Conservation (phyloP, 1,284 basidiomycete genomes). For the Golubevia sp. region DNA sequence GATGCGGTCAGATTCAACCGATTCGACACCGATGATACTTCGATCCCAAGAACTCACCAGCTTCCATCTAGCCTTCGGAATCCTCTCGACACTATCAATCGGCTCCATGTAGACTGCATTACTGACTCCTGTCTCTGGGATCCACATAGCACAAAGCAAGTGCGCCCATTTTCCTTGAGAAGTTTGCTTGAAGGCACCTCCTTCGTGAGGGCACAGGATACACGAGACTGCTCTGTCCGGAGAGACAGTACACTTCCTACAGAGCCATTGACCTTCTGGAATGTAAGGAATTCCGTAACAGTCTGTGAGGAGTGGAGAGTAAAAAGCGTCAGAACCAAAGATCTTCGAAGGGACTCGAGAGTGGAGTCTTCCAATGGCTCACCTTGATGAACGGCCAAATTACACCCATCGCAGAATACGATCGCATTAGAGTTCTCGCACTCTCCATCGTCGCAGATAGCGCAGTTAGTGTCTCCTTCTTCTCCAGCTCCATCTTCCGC, state of each 20-base stretch:
- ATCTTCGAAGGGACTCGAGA: neutral
- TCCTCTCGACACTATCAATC: conserved; percentile 83
- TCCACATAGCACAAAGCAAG: conserved; percentile 95
- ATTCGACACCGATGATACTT: neutral
- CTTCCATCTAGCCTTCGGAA: conserved; percentile 91
- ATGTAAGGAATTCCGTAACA: conserved; percentile 99
- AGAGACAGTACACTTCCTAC: conserved; percentile 96
- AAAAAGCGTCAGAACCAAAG: neutral
- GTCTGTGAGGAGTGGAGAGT: conserved; percentile 69
- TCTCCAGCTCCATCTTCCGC: conserved; percentile 32
- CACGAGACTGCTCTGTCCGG: conserved; percentile 94
- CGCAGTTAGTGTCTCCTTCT: conserved; percentile 72
- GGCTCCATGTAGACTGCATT: conserved; percentile 99
- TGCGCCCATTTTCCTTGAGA: conserved; percentile 92
- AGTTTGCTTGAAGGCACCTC: conserved; percentile 98
- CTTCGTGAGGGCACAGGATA: conserved; percentile 91
- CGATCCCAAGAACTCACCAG: conserved; percentile 69
- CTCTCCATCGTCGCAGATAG: conserved; percentile 96
- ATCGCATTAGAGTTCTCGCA: conserved; percentile 99
- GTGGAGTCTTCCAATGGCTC: conserved; percentile 24
- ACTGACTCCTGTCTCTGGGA: conserved; percentile 89
- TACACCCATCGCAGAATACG: conserved; percentile 99
- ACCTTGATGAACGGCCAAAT: conserved; percentile 98
- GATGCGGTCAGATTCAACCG: too few relatives aligned
- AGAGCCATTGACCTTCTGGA: conserved; percentile 99